Percentiles rank a stretch among this genome's conserved stretches.
These are phyloP conservation scores for Pseudovirgaria hyperparasitica DNA, from an alignment of 2,329 filamentous ascomycete species.

Conservation along the genomic window DNA sequence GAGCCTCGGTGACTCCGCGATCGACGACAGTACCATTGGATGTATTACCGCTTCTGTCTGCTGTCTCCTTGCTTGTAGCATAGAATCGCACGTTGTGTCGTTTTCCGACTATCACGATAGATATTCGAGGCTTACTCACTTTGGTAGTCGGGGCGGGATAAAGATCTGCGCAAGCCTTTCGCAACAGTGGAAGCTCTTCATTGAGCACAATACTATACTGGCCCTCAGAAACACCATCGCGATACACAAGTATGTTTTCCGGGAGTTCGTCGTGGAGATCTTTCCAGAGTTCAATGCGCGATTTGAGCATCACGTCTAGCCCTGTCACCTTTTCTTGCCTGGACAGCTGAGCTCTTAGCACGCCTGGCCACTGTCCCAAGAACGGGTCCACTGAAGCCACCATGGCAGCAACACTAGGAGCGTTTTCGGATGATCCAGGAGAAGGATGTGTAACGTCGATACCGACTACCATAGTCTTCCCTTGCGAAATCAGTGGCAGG, in stretches of 20 bases:
- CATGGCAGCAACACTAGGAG: conserved; percentile 66
- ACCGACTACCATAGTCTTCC: conserved; percentile 73
- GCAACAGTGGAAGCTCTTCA: conserved; percentile 52
- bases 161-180: conserved; percentile 45
- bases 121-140: conserved; percentile 33
- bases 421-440: conserved; percentile 40
- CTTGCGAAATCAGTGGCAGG: conserved; percentile 40
- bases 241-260: conserved; percentile 69
- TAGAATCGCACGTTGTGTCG: conserved; percentile 80
- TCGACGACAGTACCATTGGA: conserved; percentile 70
- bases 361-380: conserved; percentile 65
- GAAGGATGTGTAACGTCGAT: conserved; percentile 85
- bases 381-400: conserved; percentile 59
- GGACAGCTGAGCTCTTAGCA: conserved; percentile 49
- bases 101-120: conserved; percentile 71
- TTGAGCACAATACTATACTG: conserved; percentile 60
- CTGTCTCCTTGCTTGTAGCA: conserved; percentile 38
- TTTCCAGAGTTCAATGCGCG: conserved; percentile 52
- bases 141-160: conserved; percentile 46
- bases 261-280: conserved; percentile 34
- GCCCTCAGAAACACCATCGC: conserved; percentile 78
- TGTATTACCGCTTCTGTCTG: conserved; percentile 45
- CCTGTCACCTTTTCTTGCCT: conserved; percentile 57
- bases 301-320: conserved; percentile 47
- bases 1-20: conserved; percentile 56